A percentile compares a stretch with the other conserved stretches of the same genome.
Conservation (phyloP, 768 basidiomycete species). For the Hemileccinum rubropunctum region DNA sequence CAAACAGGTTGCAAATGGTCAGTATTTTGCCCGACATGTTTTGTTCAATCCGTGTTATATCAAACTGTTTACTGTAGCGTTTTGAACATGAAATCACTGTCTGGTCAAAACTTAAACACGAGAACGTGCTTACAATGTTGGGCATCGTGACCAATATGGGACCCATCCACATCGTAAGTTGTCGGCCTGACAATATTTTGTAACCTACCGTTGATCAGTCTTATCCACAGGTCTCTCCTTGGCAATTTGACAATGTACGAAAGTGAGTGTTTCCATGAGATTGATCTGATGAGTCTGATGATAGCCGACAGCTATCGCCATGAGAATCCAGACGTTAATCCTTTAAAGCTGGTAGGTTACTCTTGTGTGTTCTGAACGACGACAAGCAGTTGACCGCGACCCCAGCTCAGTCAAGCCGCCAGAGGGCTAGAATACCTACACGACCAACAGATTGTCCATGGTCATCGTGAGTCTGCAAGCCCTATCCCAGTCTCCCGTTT, state of each 20-base stretch:
- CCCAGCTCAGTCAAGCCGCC: constrained; percentile 52
- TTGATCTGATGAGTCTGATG: not conserved
- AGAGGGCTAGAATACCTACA: constrained; percentile 59
- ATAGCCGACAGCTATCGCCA: constrained; percentile 39
- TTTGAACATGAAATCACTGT: constrained; percentile 55
- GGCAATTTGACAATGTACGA: constrained; percentile 57
- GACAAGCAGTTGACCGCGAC: not conserved
- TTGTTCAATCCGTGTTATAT: not conserved
- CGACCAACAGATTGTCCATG: constrained; percentile 49
- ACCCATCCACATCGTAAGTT: constrained; percentile 46
- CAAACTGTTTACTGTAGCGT: constrained; percentile 34
- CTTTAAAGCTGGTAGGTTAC: constrained; percentile 39
- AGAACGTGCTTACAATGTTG: constrained; percentile 47
- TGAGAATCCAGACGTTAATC: constrained; percentile 36
- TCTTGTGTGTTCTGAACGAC: not conserved
- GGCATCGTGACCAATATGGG: constrained; percentile 56
- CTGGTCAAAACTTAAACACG: constrained; percentile 50
- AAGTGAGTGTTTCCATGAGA: constrained; percentile 35
- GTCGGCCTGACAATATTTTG: not conserved
- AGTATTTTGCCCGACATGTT: not conserved
- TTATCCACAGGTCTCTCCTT: constrained; percentile 51
- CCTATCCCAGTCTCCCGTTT: not conserved
- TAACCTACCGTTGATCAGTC: not conserved
- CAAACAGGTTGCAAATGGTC: constrained; percentile 40
- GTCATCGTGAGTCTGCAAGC: constrained; percentile 47